Conservation (phyloP, 176 grass and related monocot species). For the Phyllostachys edulis region DNA sequence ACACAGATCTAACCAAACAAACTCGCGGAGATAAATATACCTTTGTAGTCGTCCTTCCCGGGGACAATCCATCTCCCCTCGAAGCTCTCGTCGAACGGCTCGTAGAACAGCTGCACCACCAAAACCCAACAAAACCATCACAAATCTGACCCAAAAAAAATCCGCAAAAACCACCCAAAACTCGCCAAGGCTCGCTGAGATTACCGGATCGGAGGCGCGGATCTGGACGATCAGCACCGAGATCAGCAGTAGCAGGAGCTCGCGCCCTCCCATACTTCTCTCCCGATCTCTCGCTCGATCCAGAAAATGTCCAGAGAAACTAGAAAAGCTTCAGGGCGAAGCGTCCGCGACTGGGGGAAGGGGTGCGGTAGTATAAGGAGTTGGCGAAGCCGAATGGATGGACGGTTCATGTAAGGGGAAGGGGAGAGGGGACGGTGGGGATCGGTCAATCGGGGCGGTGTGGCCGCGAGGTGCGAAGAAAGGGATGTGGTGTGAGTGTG, state of each 20-base stretch:
- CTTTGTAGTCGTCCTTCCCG: conserved; percentile 74
- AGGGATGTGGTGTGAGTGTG: conserved; percentile 20
- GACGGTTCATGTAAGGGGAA: neutral
- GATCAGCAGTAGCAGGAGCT: conserved; percentile 52
- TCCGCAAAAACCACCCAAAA: neutral
- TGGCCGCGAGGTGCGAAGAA: neutral
- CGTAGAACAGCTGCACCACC: conserved; percentile 69
- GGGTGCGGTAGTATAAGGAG: conserved; percentile 16
- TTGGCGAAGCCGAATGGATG: neutral
- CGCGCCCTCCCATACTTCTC: conserved; percentile 34
- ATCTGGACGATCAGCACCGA: conserved; percentile 66
- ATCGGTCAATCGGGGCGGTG: neutral
- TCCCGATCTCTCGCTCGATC: conserved; percentile 19
- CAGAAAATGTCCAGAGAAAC: neutral
- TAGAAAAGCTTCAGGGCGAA: conserved; percentile 11
- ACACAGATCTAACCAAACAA: neutral
- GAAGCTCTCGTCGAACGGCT: conserved; percentile 83
- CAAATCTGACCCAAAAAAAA: conserved; percentile 17
- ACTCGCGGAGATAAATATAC: conserved; percentile 29
- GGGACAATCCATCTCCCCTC: conserved; percentile 75
- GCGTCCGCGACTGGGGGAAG: neutral
- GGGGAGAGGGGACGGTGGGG: neutral
- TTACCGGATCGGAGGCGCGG: conserved; percentile 83
- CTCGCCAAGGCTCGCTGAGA: neutral
- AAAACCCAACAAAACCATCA: conserved; percentile 2